Conservation (phyloP, 495 filamentous ascomycete genomes). For the Penicillium coprophilum region DNA sequence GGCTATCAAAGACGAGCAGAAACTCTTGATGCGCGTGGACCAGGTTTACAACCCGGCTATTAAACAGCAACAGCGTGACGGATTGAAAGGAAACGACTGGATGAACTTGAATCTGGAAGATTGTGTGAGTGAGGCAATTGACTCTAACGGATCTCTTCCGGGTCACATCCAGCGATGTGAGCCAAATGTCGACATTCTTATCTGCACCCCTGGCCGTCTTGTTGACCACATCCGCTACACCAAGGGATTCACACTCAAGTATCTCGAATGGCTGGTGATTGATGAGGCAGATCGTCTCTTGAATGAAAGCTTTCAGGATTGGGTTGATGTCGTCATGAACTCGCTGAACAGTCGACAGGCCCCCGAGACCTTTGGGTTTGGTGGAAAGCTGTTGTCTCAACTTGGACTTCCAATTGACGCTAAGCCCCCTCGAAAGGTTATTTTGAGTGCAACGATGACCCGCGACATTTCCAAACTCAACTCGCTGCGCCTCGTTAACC, state of each 20-base stretch:
- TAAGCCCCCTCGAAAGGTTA: constrained; percentile 63
- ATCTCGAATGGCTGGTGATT: constrained; percentile 82
- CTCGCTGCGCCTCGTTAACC: constrained; percentile 67
- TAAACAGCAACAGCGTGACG: constrained; percentile 36
- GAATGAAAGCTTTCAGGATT: constrained; percentile 89
- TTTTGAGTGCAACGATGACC: constrained; percentile 94
- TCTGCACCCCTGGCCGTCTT: constrained; percentile 88
- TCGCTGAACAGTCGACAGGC: constrained; percentile 53
- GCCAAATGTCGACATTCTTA: constrained; percentile 81
- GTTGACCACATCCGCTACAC: constrained; percentile 89
- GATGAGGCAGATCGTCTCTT: constrained; percentile 94
- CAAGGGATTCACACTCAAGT: constrained; percentile 70
- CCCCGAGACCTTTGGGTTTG: constrained; percentile 51
- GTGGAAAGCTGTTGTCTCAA: constrained; percentile 38
- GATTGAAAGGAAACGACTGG: constrained; percentile 47
- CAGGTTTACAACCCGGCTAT: constrained; percentile 60
- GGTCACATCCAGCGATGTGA: constrained; percentile 61
- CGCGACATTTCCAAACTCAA: constrained; percentile 78
- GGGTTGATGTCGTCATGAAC: constrained; percentile 72
- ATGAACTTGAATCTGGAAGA: constrained; percentile 49
- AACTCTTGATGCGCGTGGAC: constrained; percentile 58
- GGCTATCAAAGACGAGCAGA: constrained; percentile 72
- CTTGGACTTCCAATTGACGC: constrained; percentile 39
- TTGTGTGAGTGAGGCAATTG: constrained; percentile 41
- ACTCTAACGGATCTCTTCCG: constrained; percentile 46